Evolutionary conservation across 176 grass and related monocot species (phyloP).

Genomic region (Aegilops longissima): DNA sequence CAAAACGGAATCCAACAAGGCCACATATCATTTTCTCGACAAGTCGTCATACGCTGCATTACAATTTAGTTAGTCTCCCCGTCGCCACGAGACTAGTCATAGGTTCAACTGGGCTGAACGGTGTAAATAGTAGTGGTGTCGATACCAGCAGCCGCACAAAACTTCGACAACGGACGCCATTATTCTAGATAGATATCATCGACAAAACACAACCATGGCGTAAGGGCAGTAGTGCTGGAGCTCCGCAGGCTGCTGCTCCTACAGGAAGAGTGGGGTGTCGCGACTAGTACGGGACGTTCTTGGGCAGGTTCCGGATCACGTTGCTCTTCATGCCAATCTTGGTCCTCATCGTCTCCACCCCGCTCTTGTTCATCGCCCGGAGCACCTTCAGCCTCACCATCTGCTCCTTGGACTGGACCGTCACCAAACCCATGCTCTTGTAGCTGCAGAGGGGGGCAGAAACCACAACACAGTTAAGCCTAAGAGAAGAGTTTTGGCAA

Average conservation of each 20-base stretch:
- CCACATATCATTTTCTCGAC: no score
- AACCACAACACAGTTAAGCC: background rate
- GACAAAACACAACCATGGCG: constrained; percentile 3
- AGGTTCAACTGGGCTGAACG: background rate
- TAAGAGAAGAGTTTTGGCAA: background rate
- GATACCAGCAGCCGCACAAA: background rate
- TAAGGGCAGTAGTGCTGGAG: background rate
- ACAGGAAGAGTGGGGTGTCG: background rate
- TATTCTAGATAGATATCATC: background rate
- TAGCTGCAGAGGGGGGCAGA: constrained; percentile 47
- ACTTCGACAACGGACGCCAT: background rate
- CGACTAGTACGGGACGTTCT: constrained; percentile 75
- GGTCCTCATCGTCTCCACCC: constrained; percentile 71
- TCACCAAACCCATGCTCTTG: constrained; percentile 84
- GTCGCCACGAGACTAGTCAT: background rate
- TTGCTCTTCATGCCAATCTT: constrained; percentile 96
- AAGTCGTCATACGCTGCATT: background rate
- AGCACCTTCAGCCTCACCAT: constrained; percentile 88
- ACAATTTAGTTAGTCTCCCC: background rate
- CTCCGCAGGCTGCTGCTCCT: background rate
- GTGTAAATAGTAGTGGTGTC: no score
- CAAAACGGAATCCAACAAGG: no score
- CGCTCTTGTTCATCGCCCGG: constrained; percentile 62
- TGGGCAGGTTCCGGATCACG: constrained; percentile 91
- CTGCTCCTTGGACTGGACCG: constrained; percentile 80